Conservation (phyloP, 192 early-diverging fungal genomes). For the Rhizophlyctis rosea region DNA sequence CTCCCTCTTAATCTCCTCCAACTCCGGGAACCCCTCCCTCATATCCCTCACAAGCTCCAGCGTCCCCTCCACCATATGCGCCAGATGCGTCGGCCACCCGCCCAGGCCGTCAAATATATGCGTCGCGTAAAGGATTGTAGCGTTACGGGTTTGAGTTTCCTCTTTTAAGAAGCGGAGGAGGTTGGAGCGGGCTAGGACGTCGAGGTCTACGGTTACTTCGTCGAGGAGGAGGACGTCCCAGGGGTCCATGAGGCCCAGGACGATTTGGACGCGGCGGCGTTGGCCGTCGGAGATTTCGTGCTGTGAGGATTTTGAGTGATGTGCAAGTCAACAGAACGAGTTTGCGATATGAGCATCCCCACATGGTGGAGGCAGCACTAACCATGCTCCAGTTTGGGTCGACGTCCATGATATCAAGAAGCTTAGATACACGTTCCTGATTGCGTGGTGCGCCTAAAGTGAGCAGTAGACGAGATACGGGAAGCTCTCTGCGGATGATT, state of each 20-base stretch:
- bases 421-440: constrained; percentile 54
- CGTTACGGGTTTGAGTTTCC: constrained; percentile 59
- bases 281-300: constrained; percentile 74
- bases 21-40: constrained; percentile 48
- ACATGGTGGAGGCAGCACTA: too few species aligned
- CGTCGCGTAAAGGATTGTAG: constrained; percentile 75
- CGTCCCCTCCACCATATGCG: constrained; percentile 60
- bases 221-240: constrained; percentile 70
- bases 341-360: too few species aligned
- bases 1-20: constrained; percentile 33
- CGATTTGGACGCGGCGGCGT: constrained; percentile 65
- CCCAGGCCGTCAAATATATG: constrained; percentile 81
- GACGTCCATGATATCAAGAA: constrained; percentile 71
- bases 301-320: too few species aligned
- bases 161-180: constrained; percentile 61
- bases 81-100: constrained; percentile 71
- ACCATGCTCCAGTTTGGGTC: constrained; percentile 60
- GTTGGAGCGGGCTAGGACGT: constrained; percentile 70
- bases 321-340: too few species aligned
- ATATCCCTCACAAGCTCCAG: constrained; percentile 46
- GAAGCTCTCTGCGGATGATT: constrained; percentile 63
- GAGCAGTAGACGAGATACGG: constrained; percentile 62
- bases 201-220: constrained; percentile 79
- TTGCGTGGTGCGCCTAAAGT: constrained; percentile 60
- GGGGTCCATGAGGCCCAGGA: constrained; percentile 65